Evolutionary conservation across 1,139 yeast species (phyloP), one percentile per base, ranked within the genome.

Genomic region (Yamadazyma triangularis): DNA sequence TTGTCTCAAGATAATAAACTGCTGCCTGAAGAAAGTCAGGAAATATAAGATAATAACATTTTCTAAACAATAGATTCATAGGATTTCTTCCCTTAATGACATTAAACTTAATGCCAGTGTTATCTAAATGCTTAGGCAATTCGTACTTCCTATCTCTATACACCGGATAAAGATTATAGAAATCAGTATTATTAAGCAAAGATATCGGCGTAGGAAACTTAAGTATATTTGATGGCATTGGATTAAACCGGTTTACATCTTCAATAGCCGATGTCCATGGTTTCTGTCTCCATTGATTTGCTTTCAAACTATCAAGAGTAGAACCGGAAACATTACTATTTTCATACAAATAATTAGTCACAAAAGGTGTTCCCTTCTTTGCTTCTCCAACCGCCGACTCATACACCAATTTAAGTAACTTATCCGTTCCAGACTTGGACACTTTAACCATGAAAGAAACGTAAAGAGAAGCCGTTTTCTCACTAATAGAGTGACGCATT

Each of bases 21-120:
- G 74, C 63, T 0, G 86, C 85, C 14, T 70, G 70, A 20, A 61
- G 57, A 29, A 55, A 51, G 25, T 58, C 53, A 4, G 62, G 58
- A 44, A 80, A 80, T 3, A 73, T 50, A 24, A 80, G 53, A 45
- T 68, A 79, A 48, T 77, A 78, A 2, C 70, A 64, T 28, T 70
- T 66, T 39, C 63, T 54, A 25, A 72, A 69, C 18, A 56, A 42
- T 23, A 79, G 51, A 15, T 58, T 65, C 3, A 47, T 31, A 0
- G 76, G 74, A 36, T 71, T 58, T 34, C 87, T 52, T 10, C 69
- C 69, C 36, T 78, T 69, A 7, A 73, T 55, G 2, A 65, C 62
- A 19, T 49, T 47, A 28, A 66, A 64, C 12, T 39, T 34, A n/a
- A 59, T 36, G 2, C 58, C 59, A 4, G 24, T 24, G 21, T 25